Conservation (phyloP, 2,329 filamentous ascomycete species). For the Penicillium sp. region DNA sequence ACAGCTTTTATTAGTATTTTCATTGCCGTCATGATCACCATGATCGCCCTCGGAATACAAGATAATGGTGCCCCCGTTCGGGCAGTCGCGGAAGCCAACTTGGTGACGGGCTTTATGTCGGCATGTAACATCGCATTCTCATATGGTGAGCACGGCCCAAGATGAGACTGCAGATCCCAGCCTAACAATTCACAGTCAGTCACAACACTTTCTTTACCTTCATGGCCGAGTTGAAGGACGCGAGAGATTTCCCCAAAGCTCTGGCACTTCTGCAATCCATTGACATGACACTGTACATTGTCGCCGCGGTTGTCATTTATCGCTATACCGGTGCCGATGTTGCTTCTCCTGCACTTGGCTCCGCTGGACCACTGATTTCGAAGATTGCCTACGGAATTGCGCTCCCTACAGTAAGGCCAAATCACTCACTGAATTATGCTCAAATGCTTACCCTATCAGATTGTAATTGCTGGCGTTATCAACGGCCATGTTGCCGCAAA, state of each 20-base stretch:
- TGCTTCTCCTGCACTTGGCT: conserved; percentile 64
- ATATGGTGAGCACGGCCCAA: not conserved
- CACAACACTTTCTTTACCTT: conserved; percentile 68
- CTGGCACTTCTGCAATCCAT: conserved; percentile 60
- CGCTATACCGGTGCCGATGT: conserved; percentile 62
- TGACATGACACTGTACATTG: conserved; percentile 61
- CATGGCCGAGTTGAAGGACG: conserved; percentile 62
- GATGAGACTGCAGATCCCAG: not conserved
- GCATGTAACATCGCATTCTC: conserved; percentile 3
- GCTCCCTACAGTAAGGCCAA: conserved; percentile 55
- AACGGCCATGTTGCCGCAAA: conserved; percentile 66
- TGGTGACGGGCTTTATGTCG: not conserved
- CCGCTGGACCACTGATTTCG: conserved; percentile 54
- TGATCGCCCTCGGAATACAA: conserved; percentile 54
- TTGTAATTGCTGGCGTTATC: conserved; percentile 68
- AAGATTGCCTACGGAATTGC: conserved; percentile 68
- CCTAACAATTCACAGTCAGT: conserved; percentile 39
- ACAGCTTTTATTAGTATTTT: conserved; percentile 2
- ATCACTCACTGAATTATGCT: not conserved
- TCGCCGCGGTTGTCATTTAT: conserved; percentile 69
- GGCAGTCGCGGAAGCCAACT: not conserved
- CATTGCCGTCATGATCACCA: conserved; percentile 3
- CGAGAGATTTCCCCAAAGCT: conserved; percentile 60
- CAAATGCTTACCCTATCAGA: conserved; percentile 34
- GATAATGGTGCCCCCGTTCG: conserved; percentile 32